phyloP scores from a whole-genome alignment of 495 filamentous ascomycete genomes.

The Sphaerosporella brunnea region DNA sequence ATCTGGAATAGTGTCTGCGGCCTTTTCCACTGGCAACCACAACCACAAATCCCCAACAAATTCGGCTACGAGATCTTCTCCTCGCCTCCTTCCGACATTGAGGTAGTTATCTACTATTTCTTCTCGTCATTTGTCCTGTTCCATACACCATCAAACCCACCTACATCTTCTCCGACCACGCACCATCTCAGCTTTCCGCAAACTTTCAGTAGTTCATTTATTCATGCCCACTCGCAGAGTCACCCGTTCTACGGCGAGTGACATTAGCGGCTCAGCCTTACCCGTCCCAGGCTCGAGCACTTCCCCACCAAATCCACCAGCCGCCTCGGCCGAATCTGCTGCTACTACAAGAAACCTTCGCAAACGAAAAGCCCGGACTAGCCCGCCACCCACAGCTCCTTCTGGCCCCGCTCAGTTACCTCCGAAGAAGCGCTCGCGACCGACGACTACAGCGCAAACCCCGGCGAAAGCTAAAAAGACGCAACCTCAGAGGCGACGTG shows the following conservation, averaged over 20 bases:
- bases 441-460: constrained; percentile 5
- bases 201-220: constrained; percentile 21
- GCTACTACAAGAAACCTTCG: constrained; percentile 15
- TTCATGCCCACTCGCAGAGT: constrained; percentile 29
- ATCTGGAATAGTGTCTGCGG: constrained; percentile 23
- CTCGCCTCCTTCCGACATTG: constrained; percentile 1
- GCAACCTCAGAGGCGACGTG: constrained; percentile 1
- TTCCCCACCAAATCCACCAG: constrained; percentile 2
- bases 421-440: constrained; percentile 8
- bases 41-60: constrained; percentile 6
- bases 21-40: constrained; percentile 12
- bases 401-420: constrained; percentile 1
- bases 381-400: background rate
- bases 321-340: constrained; percentile 12
- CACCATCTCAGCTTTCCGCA: constrained; percentile 9
- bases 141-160: constrained; percentile 2
- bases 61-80: constrained; percentile 8
- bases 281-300: constrained; percentile 1
- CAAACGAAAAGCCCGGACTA: constrained; percentile 15
- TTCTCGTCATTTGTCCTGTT: constrained; percentile 7
- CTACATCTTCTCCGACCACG: constrained; percentile 3
- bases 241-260: constrained; percentile 25
- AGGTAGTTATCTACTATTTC: constrained; percentile 8
- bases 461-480: constrained; percentile 5
- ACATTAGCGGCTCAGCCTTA: constrained; percentile 6